phyloP scores from a whole-genome alignment of 495 filamentous ascomycete genomes.

The Hamigera avellanea region DNA sequence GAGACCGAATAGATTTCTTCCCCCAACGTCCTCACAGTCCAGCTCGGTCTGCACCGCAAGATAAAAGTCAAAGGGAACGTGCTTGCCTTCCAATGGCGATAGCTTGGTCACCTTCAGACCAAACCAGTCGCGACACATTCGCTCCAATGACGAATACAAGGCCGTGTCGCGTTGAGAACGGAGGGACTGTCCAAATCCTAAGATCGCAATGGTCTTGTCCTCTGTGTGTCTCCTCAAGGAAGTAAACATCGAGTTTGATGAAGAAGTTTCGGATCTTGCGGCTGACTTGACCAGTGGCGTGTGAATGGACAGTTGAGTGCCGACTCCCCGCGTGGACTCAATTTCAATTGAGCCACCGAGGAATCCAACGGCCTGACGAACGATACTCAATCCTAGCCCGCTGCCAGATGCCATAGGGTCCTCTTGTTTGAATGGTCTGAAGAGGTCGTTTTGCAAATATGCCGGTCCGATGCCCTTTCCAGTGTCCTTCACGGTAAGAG shows the following conservation, averaged over 20 bases:
- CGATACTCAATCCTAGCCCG: slow-evolving; percentile 50
- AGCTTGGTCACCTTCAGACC: slow-evolving; percentile 7
- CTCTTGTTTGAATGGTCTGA: slow-evolving; percentile 61
- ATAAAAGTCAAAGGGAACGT: slow-evolving; percentile 11
- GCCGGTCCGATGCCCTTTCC: slow-evolving; percentile 52
- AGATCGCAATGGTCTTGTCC: too few relatives aligned
- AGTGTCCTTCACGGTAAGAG: slow-evolving; percentile 45
- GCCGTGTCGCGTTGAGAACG: too few relatives aligned
- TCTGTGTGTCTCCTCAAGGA: too few relatives aligned
- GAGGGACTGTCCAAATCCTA: too few relatives aligned
- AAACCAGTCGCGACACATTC: slow-evolving; percentile 15
- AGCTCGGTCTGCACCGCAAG: slow-evolving; percentile 14
- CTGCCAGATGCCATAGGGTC: slow-evolving; percentile 52
- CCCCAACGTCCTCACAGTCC: too few relatives aligned
- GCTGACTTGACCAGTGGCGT: too few relatives aligned
- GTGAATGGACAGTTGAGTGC: too few relatives aligned
- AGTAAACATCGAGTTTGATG: too few relatives aligned
- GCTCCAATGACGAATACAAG: slow-evolving; percentile 9
- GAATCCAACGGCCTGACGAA: slow-evolving; percentile 15
- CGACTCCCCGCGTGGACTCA: slow-evolving; percentile 16
- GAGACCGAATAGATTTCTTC: too few relatives aligned
- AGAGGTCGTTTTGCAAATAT: slow-evolving; percentile 45
- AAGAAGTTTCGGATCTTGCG: too few relatives aligned
- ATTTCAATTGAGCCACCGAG: slow-evolving; percentile 19
- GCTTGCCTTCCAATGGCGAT: slow-evolving; percentile 3